A percentile compares a stretch with the other conserved stretches of the same genome.
These are phyloP conservation scores for Auxenochlorella protothecoides DNA, from an alignment of 139 green algal species.

Conservation along the genomic window DNA sequence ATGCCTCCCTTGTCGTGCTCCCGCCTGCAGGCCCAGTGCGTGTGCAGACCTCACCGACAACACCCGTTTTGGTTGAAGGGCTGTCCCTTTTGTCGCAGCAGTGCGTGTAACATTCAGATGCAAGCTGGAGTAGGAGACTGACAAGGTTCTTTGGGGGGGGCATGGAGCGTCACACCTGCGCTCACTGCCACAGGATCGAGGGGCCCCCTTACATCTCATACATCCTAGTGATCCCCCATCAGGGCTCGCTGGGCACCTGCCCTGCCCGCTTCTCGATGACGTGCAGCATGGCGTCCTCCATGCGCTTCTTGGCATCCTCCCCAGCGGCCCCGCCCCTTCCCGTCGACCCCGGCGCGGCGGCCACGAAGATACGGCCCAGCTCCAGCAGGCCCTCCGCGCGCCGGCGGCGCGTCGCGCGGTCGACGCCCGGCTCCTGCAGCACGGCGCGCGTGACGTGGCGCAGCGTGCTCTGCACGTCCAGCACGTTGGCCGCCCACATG, in stretches of 20 bases:
- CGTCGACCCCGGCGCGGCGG: slow-evolving; percentile 5
- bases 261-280: slow-evolving; percentile 34
- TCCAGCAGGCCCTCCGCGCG: slow-evolving; percentile 35
- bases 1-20: no score
- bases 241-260: no score
- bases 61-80: no score
- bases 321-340: background rate
- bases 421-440: slow-evolving; percentile 13
- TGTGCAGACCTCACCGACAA: no score
- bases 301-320: slow-evolving; percentile 36
- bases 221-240: no score
- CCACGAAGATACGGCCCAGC: slow-evolving; percentile 47
- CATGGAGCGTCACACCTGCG: no score
- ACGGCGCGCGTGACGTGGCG: slow-evolving; percentile 45
- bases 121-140: background rate
- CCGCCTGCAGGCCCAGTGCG: no score
- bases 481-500: slow-evolving; percentile 84
- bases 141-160: no score
- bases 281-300: slow-evolving; percentile 51
- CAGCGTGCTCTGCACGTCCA: slow-evolving; percentile 84
- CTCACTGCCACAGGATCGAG: no score
- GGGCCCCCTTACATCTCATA: no score
- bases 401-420: slow-evolving; percentile 25
- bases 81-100: no score
- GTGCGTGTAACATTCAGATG: background rate